A percentile compares a stretch with the other conserved stretches of the same genome.
Evolutionary conservation across 2,329 filamentous ascomycete genomes (phyloP).

Genomic region (Lecanicillium sp.): DNA sequence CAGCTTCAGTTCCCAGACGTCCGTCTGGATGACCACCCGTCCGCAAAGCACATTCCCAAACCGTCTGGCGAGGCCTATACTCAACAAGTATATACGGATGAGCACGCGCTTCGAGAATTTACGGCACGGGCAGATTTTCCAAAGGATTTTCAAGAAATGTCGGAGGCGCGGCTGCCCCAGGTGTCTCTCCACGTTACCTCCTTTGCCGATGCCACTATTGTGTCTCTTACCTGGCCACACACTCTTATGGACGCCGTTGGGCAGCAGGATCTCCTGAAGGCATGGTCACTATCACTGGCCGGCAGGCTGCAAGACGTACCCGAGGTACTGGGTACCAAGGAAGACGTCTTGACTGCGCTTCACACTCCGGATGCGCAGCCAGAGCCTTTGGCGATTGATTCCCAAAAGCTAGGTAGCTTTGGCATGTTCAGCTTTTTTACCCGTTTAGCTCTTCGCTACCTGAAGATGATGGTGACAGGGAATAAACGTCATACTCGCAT

Average conservation of each 20-base stretch:
- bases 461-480: no score
- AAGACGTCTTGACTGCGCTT: conserved; percentile 6
- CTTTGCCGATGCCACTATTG: conserved; percentile 40
- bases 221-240: conserved; percentile 38
- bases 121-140: conserved; percentile 3
- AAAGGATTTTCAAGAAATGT: conserved; percentile 28
- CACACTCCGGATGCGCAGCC: no score
- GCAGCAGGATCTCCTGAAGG: conserved; percentile 29
- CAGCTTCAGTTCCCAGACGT: conserved; percentile 26
- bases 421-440: no score
- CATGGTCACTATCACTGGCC: conserved; percentile 36
- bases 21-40: conserved; percentile 28
- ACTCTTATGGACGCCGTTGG: conserved; percentile 39
- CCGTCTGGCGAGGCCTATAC: neutral
- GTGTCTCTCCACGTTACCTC: conserved; percentile 38
- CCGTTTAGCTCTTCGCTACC: no score
- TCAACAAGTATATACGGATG: no score
- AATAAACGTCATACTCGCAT: no score
- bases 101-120: conserved; percentile 2
- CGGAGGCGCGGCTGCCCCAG: conserved; percentile 32
- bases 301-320: conserved; percentile 33
- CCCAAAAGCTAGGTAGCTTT: no score
- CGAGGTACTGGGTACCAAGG: conserved; percentile 17
- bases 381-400: no score
- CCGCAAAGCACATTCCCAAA: conserved; percentile 16